Evolutionary conservation across 129 eudicot species (phyloP), one percentile per base, ranked within the genome.

Genomic region (Chrysanthemum makinoi): DNA sequence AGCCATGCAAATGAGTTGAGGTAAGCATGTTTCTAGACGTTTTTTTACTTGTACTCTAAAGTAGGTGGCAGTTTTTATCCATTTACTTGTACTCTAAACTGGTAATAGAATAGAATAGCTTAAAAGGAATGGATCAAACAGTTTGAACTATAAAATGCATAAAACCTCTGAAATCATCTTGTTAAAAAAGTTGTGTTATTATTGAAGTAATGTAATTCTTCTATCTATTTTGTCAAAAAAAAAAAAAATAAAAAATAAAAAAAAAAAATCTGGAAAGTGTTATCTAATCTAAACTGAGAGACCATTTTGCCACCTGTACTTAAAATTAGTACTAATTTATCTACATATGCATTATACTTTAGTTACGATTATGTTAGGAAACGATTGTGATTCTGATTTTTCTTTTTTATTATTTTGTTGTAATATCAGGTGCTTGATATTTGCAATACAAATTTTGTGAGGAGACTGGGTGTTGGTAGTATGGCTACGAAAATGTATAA

Each of bases 391-490:
- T 55, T 55, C 48, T 75, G 20, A 65, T 74, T 10, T 8, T 1
- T 16, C 4, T 7, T 16, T 75, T 57, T 28, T 30, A 24, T 24
- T 28, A 17, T 26, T 30, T 44, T 57, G 39, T 75, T 44, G 73
- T 56, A 18, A 44, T 24, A 15, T 17, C 74, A 76, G 80, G 80
- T 58, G 71, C 65, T 64, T 74, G 64, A 65, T 53, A 30, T 58
- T 68, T 68, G 68, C 62, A 43, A 48, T 68, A 47, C 74, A 58
- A 76, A 35, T 76, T 75, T 68, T 76, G 80, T 61, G 77, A 75
- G 70, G 73, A 75, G 59, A 75, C 66, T 75, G 11, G 48, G 33
- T 52, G 54, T 54, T 33, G 64, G 63, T 69, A 53, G 73, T 28
- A 48, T 16, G 70, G 70, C 13, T 67, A 67, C 59, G 67, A 53